A percentile compares a stretch with the other conserved stretches of the same genome.
Evolutionary conservation across 1,284 basidiomycete species (phyloP).

Genomic region (Malassezia restricta): DNA sequence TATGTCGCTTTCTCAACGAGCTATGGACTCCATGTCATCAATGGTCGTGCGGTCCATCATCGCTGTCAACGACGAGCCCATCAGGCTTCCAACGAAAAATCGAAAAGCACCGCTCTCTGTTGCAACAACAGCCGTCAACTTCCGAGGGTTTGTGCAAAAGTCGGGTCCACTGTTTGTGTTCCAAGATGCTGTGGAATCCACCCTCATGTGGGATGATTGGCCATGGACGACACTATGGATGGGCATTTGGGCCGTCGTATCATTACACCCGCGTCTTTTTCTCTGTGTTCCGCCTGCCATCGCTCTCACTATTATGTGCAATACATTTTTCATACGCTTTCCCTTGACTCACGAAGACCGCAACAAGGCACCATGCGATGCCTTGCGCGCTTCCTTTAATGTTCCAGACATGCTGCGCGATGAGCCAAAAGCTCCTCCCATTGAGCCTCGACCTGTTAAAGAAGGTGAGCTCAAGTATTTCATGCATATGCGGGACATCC

Average conservation of each 20-base stretch:
- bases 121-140: conserved; percentile 39
- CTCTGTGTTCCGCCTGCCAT: conserved; percentile 32
- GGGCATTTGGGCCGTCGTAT: conserved; percentile 40
- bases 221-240: conserved; percentile 44
- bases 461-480: conserved; percentile 42
- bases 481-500: conserved; percentile 44
- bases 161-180: conserved; percentile 42
- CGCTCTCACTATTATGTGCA: conserved; percentile 31
- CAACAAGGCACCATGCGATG: conserved; percentile 17
- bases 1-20: conserved; percentile 19
- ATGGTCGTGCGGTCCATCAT: conserved; percentile 33
- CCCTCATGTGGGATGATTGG: conserved; percentile 42
- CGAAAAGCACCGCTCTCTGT: conserved; percentile 39
- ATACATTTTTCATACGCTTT: conserved; percentile 18
- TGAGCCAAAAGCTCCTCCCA: conserved; percentile 24
- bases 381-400: conserved; percentile 8
- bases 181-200: conserved; percentile 41
- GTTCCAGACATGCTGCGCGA: conserved; percentile 16
- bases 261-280: conserved; percentile 34
- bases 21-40: conserved; percentile 24
- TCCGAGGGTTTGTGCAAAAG: conserved; percentile 44
- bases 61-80: conserved; percentile 27
- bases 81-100: conserved; percentile 33
- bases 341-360: conserved; percentile 17
- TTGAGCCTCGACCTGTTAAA: conserved; percentile 33